Conservation (phyloP, 176 grass and related monocot genomes). For the Lolium rigidum region DNA sequence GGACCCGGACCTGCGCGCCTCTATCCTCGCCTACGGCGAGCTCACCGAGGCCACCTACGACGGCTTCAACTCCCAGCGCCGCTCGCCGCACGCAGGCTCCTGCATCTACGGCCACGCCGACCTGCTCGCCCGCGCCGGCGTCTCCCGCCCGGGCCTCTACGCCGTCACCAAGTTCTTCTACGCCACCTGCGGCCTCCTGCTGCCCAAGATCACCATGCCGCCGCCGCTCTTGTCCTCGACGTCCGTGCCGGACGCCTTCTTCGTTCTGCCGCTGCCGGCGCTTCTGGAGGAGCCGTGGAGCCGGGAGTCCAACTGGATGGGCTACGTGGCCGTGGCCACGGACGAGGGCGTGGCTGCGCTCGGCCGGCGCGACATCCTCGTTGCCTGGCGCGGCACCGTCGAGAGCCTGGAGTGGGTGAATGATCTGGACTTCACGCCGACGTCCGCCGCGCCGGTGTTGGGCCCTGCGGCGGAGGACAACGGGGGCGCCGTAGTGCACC, state of each 20-base stretch:
- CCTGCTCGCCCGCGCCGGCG: constrained; percentile 38
- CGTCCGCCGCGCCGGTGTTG: constrained; percentile 55
- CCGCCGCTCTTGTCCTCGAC: background rate
- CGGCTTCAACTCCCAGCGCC: constrained; percentile 64
- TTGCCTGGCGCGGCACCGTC: constrained; percentile 87
- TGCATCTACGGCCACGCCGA: constrained; percentile 50
- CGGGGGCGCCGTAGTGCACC: constrained; percentile 51
- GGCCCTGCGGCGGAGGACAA: background rate
- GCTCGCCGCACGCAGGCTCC: constrained; percentile 73
- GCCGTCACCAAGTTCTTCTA: constrained; percentile 74
- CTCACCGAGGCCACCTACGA: constrained; percentile 73
- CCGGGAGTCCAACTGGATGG: constrained; percentile 88
- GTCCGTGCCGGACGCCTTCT: constrained; percentile 63
- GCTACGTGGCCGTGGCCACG: constrained; percentile 85
- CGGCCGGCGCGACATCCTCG: constrained; percentile 79
- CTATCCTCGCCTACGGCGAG: constrained; percentile 80
- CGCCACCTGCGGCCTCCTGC: constrained; percentile 55
- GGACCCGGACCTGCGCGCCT: constrained; percentile 71
- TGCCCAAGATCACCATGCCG: background rate
- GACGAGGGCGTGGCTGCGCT: constrained; percentile 68
- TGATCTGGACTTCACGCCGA: constrained; percentile 65
- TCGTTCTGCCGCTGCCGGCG: constrained; percentile 50
- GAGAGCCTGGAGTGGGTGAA: constrained; percentile 70
- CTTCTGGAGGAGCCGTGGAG: constrained; percentile 49
- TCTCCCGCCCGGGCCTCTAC: constrained; percentile 47